Conservation (phyloP, 768 basidiomycete genomes). For the Hypholoma fasciculare region DNA sequence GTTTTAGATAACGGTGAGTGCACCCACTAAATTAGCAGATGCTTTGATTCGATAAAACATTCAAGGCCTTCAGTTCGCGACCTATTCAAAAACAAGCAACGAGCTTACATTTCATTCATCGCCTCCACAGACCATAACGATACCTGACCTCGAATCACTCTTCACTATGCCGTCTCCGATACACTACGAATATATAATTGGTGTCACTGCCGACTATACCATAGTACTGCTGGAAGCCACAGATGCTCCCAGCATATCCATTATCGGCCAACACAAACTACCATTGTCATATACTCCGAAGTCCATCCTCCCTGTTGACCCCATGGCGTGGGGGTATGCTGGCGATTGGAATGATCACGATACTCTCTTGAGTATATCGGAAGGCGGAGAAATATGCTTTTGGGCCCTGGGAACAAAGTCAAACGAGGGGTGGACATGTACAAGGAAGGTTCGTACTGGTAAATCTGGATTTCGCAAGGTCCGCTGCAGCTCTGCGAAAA, state of each 20-base stretch:
- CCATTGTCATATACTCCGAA: slow-evolving; percentile 50
- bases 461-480: slow-evolving; percentile 66
- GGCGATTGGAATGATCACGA: slow-evolving; percentile 58
- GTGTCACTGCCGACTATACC: slow-evolving; percentile 59
- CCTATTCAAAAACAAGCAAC: slow-evolving; percentile 51
- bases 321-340: slow-evolving; percentile 76
- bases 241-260: slow-evolving; percentile 36
- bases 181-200: slow-evolving; percentile 59
- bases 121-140: slow-evolving; percentile 37
- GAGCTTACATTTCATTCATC: slow-evolving; percentile 55
- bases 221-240: slow-evolving; percentile 57
- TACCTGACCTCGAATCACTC: slow-evolving; percentile 58
- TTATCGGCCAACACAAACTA: slow-evolving; percentile 51
- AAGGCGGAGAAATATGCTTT: slow-evolving; percentile 79
- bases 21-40: neutral
- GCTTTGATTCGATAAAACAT: slow-evolving; percentile 1
- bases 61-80: slow-evolving; percentile 55
- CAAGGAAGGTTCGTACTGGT: slow-evolving; percentile 74
- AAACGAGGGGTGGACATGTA: slow-evolving; percentile 58
- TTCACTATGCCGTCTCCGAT: slow-evolving; percentile 64
- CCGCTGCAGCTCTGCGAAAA: slow-evolving; percentile 88
- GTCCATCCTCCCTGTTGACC: slow-evolving; percentile 78
- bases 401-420: slow-evolving; percentile 62
- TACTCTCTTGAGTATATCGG: slow-evolving; percentile 76
- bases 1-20: slow-evolving; percentile 64